These are phyloP conservation scores for Escallonia rubra DNA, from an alignment of 129 eudicot genomes.

Conservation along the genomic window DNA sequence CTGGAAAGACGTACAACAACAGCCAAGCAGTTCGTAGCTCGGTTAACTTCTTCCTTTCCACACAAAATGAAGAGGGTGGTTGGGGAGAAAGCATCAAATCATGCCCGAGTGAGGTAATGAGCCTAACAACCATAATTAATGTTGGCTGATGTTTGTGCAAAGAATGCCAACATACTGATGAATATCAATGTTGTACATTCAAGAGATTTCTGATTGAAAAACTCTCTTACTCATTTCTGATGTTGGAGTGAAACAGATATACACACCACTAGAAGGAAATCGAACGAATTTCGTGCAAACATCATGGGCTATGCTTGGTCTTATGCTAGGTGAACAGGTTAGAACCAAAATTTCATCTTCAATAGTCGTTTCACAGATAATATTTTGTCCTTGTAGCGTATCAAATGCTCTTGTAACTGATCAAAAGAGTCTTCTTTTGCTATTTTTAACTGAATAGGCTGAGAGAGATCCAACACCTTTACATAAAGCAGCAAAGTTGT, in stretches of 20 bases:
- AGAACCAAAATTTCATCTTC: not conserved
- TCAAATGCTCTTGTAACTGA: not conserved
- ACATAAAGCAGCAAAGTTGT: slow-evolving; percentile 19
- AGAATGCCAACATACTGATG: too few relatives aligned
- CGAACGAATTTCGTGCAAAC: slow-evolving; percentile 17
- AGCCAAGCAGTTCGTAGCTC: slow-evolving; percentile 47
- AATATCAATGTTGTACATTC: too few relatives aligned
- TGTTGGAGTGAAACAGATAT: slow-evolving; percentile 4
- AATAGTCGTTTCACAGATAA: not conserved
- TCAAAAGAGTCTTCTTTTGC: not conserved
- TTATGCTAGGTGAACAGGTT: slow-evolving; percentile 13
- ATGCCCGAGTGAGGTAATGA: slow-evolving; percentile 44
- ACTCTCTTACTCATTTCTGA: not conserved
- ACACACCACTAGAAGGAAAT: slow-evolving; percentile 6
- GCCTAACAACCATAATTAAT: not conserved
- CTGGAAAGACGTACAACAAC: slow-evolving; percentile 43
- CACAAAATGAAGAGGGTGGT: slow-evolving; percentile 63
- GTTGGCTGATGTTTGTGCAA: too few relatives aligned
- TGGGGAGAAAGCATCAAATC: slow-evolving; percentile 72
- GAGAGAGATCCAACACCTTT: slow-evolving; percentile 11
- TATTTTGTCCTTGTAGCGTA: not conserved
- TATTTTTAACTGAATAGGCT: not conserved
- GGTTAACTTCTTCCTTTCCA: slow-evolving; percentile 35
- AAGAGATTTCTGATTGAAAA: too few relatives aligned
- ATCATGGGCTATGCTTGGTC: slow-evolving; percentile 23